These are phyloP conservation scores for Gentiana macrophylla DNA, from an alignment of 257 asterid species.

Conservation along the genomic window DNA sequence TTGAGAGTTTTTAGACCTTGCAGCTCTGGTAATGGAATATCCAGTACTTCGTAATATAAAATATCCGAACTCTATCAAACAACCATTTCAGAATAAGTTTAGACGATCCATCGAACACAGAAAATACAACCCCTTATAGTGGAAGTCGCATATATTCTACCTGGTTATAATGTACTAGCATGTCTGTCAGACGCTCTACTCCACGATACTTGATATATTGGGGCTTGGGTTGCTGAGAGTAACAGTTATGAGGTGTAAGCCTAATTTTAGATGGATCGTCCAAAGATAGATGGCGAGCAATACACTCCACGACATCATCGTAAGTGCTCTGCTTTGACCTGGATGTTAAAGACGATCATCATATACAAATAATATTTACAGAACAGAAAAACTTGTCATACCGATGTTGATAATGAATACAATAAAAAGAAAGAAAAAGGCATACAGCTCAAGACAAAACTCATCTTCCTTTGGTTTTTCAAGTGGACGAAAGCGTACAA, in stretches of 20 bases:
- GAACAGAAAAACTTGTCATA: conserved; percentile 4
- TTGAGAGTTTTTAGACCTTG: conserved; percentile 83
- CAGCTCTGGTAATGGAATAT: conserved; percentile 88
- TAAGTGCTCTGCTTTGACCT: conserved; percentile 73
- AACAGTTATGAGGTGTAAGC: conserved; percentile 86
- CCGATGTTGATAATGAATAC: conserved; percentile 7
- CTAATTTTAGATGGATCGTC: conserved; percentile 75
- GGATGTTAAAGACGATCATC: conserved; percentile 15
- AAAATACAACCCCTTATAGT: neutral
- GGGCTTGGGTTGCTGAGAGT: conserved; percentile 90
- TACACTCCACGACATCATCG: conserved; percentile 73
- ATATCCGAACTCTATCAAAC: conserved; percentile 61
- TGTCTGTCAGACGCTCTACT: conserved; percentile 62
- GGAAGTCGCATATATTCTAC: conserved; percentile 20
- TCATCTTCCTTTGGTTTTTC: conserved; percentile 90
- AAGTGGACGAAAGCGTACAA: conserved; percentile 66
- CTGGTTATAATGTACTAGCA: conserved; percentile 92
- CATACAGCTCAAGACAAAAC: conserved; percentile 75
- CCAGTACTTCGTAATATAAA: conserved; percentile 85
- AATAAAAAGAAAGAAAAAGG: conserved; percentile 12
- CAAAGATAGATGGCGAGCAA: conserved; percentile 62
- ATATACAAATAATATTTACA: neutral
- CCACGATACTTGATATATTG: conserved; percentile 65
- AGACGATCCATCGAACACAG: conserved; percentile 5
- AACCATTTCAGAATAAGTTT: conserved; percentile 3